Evolutionary conservation across 192 early-diverging fungal genomes (phyloP).

Genomic region (Entrophospora sp.): DNA sequence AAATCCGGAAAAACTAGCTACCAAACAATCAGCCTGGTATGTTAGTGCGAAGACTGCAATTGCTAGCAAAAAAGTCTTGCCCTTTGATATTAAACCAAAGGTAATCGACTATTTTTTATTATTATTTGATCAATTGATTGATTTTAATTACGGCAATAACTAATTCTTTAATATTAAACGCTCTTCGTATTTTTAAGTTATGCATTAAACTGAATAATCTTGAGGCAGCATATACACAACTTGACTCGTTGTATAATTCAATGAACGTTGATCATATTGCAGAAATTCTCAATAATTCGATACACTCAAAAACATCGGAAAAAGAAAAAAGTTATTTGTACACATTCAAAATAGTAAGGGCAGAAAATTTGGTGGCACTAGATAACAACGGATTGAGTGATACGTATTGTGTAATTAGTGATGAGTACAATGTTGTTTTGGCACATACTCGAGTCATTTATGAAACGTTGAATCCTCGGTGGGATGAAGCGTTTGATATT

Average conservation of each 20-base stretch:
- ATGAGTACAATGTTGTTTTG: slow-evolving; percentile 35
- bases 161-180: no score
- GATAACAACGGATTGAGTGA: slow-evolving; percentile 51
- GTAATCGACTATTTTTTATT: slow-evolving; percentile 17
- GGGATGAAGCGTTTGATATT: slow-evolving; percentile 72
- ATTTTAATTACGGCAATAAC: no score
- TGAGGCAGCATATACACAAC: slow-evolving; percentile 38
- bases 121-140: neutral
- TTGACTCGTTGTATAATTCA: slow-evolving; percentile 44
- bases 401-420: slow-evolving; percentile 58
- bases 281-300: slow-evolving; percentile 32
- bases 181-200: no score
- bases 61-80: slow-evolving; percentile 25
- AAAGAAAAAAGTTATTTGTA: slow-evolving; percentile 43
- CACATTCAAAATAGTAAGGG: slow-evolving; percentile 61
- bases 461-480: slow-evolving; percentile 67
- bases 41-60: slow-evolving; percentile 31
- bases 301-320: slow-evolving; percentile 5
- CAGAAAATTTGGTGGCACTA: slow-evolving; percentile 52
- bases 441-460: slow-evolving; percentile 50
- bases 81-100: slow-evolving; percentile 44
- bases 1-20: slow-evolving; percentile 19
- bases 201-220: slow-evolving; percentile 53
- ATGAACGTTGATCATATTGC: slow-evolving; percentile 50
- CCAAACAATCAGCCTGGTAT: slow-evolving; percentile 32